A percentile compares a stretch with the other conserved stretches of the same genome.
These are phyloP conservation scores for Pluteus cervinus DNA, from an alignment of 768 basidiomycete species.

Conservation along the genomic window DNA sequence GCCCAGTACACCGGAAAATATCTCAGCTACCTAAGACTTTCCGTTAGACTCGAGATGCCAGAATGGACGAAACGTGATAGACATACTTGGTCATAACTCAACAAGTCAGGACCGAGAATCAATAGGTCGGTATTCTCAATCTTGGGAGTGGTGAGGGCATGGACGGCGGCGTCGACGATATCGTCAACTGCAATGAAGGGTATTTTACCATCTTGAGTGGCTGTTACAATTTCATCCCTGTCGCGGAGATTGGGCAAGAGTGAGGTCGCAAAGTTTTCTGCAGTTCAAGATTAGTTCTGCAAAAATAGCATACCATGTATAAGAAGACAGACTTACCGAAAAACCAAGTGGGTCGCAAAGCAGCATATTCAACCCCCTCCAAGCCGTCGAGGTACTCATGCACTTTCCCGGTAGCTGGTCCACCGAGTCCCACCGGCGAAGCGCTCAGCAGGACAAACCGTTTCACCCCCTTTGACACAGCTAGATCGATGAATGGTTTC, in stretches of 20 bases:
- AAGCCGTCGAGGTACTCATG: constrained; percentile 15
- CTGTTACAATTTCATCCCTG: constrained; percentile 13
- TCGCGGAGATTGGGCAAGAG: no score
- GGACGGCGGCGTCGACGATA: constrained; percentile 19
- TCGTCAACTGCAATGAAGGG: constrained; percentile 20
- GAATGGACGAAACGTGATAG: no score
- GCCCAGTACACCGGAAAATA: constrained; percentile 12
- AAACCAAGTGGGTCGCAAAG: constrained; percentile 22
- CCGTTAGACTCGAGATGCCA: no score
- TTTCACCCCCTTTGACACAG: constrained; percentile 19
- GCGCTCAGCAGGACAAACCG: constrained; percentile 23
- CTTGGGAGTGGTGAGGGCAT: constrained; percentile 15
- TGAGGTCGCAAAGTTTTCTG: no score
- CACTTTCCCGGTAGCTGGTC: constrained; percentile 9
- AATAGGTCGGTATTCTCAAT: constrained; percentile 11
- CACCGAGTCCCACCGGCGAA: constrained; percentile 9
- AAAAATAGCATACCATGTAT: constrained; percentile 17
- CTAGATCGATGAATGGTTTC: constrained; percentile 25
- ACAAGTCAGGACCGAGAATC: constrained; percentile 23
- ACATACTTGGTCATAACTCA: constrained; percentile 20
- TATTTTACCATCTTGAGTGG: constrained; percentile 12
- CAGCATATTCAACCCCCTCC: constrained; percentile 18
- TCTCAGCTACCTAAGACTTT: constrained; percentile 13
- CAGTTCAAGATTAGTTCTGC: constrained; percentile 1
- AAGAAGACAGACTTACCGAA: constrained; percentile 8